A percentile compares a stretch with the other conserved stretches of the same genome.
Conservation (phyloP, 2,329 filamentous ascomycete species). For the Microdochium bolleyi region DNA sequence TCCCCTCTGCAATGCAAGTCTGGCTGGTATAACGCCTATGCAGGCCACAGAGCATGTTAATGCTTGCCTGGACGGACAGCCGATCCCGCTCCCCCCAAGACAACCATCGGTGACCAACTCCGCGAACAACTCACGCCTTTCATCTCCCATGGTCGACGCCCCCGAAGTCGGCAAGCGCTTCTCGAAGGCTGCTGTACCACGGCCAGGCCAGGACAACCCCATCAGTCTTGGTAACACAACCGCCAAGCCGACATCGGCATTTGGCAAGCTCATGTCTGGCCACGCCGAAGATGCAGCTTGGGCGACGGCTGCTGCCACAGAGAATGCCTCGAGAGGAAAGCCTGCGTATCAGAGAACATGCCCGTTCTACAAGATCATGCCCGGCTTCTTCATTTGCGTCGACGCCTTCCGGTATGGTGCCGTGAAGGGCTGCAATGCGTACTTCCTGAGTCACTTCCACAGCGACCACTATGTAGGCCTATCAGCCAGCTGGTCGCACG, state of each 20-base stretch:
- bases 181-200: conserved; percentile 60
- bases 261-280: conserved; percentile 85
- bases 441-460: conserved; percentile 96
- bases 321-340: conserved; percentile 71
- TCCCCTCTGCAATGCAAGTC: conserved; percentile 66
- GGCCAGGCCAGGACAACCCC: conserved; percentile 75
- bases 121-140: neutral
- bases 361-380: conserved; percentile 97
- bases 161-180: conserved; percentile 47
- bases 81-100: conserved; percentile 42
- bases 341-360: conserved; percentile 85
- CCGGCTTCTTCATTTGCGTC: conserved; percentile 85
- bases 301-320: conserved; percentile 75
- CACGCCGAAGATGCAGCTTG: conserved; percentile 88
- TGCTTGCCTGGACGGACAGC: conserved; percentile 78
- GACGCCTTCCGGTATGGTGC: conserved; percentile 95
- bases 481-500: conserved; percentile 81
- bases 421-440: conserved; percentile 84
- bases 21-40: conserved; percentile 53
- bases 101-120: neutral
- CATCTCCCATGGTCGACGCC: conserved; percentile 20
- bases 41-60: conserved; percentile 84
- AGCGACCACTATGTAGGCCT: conserved; percentile 95
- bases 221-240: conserved; percentile 45
- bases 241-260: conserved; percentile 57